phyloP scores from a whole-genome alignment of 495 filamentous ascomycete genomes.

The Amniculicola lignicola region DNA sequence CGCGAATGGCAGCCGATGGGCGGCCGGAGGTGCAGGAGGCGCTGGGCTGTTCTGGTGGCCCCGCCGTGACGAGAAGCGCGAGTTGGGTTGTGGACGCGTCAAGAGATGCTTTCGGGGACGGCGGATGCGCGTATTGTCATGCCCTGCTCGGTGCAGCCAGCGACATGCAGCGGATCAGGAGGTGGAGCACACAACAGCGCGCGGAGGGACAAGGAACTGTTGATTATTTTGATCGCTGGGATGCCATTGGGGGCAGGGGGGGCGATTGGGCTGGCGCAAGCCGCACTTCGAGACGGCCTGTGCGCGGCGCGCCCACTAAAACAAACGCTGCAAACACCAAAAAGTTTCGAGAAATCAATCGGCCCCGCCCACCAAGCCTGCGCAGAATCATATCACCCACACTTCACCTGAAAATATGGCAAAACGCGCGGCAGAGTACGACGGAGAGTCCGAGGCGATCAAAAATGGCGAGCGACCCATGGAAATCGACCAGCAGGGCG shows the following conservation, averaged over 20 bases:
- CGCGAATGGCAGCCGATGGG: constrained; percentile 20
- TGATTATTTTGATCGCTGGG: constrained; percentile 19
- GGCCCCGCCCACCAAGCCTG: background rate
- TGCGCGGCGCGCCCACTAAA: no score
- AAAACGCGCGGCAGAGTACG: constrained; percentile 47
- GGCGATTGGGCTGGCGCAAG: background rate
- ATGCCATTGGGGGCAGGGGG: constrained; percentile 7
- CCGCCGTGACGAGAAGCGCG: constrained; percentile 14
- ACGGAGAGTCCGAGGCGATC: constrained; percentile 41
- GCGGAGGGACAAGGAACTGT: background rate
- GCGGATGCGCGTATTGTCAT: constrained; percentile 5
- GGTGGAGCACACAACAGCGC: background rate
- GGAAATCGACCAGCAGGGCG: constrained; percentile 55
- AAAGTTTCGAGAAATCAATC: background rate
- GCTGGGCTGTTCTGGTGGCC: constrained; percentile 15
- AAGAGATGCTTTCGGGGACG: constrained; percentile 8
- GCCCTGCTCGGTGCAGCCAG: constrained; percentile 10
- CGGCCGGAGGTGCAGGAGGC: constrained; percentile 20
- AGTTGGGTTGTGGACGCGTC: constrained; percentile 27
- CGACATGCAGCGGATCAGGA: constrained; percentile 13
- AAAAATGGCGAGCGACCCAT: constrained; percentile 46
- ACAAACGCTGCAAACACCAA: background rate
- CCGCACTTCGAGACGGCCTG: no score
- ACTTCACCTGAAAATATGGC: constrained; percentile 33
- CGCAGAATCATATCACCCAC: background rate